Percentiles rank a stretch among this genome's conserved stretches.
Conservation (phyloP, 129 eudicot genomes). For the Mikania micrantha region DNA sequence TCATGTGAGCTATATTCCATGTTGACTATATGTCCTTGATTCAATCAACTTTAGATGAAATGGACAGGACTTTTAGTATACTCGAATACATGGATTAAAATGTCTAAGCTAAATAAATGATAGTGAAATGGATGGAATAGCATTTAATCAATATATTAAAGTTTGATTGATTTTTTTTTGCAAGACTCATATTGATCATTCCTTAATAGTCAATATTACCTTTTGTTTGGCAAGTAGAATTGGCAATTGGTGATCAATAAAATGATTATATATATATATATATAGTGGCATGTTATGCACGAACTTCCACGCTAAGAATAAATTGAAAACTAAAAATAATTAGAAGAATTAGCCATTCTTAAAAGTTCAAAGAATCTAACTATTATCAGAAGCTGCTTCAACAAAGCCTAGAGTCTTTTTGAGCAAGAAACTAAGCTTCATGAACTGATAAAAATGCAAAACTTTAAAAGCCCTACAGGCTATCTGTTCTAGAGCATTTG, state of each 20-base stretch:
- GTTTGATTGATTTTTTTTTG: no score
- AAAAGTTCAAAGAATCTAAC: not conserved
- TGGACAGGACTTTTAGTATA: not conserved
- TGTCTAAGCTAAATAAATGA: not conserved
- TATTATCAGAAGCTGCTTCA: not conserved
- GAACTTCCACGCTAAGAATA: no score
- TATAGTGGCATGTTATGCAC: no score
- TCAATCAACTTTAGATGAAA: not conserved
- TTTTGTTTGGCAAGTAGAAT: no score
- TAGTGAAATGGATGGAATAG: not conserved
- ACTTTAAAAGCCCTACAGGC: not conserved
- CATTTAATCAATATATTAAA: no score
- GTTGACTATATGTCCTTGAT: not conserved
- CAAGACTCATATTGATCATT: not conserved
- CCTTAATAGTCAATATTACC: not conserved
- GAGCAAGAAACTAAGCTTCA: not conserved
- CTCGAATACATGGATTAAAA: not conserved
- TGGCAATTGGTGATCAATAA: no score
- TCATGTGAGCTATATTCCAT: not conserved
- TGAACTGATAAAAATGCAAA: not conserved
- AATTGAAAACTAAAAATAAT: no score
- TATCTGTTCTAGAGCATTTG: not conserved
- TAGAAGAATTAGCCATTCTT: not conserved
- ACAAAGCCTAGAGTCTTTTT: not conserved
- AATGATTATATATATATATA: no score